A percentile compares a stretch with the other conserved stretches of the same genome.
phyloP scores from a whole-genome alignment of 345 rosid species.

The Punica granatum region DNA sequence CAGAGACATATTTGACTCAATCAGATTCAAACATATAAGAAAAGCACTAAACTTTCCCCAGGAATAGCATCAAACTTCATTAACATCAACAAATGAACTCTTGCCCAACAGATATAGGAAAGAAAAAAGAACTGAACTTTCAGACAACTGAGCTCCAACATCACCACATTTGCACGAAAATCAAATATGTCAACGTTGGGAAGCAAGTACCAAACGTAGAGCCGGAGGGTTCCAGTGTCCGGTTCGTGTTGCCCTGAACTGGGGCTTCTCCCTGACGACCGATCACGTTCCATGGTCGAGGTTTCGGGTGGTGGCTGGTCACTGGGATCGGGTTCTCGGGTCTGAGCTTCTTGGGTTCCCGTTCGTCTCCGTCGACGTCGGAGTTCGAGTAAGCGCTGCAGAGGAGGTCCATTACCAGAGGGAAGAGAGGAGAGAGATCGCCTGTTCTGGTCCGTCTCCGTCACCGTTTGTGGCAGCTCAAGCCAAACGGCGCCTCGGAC shows the following conservation, averaged over 20 bases:
- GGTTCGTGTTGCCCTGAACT: slow-evolving; percentile 46
- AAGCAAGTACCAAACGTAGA: slow-evolving; percentile 27
- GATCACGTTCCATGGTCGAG: background rate
- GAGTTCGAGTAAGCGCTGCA: slow-evolving; percentile 35
- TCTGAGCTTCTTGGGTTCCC: slow-evolving; percentile 21
- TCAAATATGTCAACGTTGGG: background rate
- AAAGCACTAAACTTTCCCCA: too few relatives aligned
- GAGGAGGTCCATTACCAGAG: slow-evolving; percentile 45
- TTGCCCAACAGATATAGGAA: background rate
- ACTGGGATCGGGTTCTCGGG: slow-evolving; percentile 4
- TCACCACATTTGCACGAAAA: background rate
- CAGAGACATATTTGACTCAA: background rate
- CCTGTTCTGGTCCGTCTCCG: background rate
- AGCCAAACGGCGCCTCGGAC: too few relatives aligned
- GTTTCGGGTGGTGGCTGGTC: slow-evolving; percentile 17
- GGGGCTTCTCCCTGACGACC: slow-evolving; percentile 28
- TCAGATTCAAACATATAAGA: too few relatives aligned
- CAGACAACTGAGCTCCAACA: background rate
- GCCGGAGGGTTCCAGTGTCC: slow-evolving; percentile 7
- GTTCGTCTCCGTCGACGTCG: slow-evolving; percentile 37
- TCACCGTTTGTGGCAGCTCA: too few relatives aligned
- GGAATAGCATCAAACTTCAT: background rate
- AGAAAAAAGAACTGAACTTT: background rate
- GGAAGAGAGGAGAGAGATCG: background rate
- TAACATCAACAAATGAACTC: background rate